Evolutionary conservation across 345 rosid species (phyloP), one percentile per base, ranked within the genome.

Genomic region (Barbarea vulgaris): DNA sequence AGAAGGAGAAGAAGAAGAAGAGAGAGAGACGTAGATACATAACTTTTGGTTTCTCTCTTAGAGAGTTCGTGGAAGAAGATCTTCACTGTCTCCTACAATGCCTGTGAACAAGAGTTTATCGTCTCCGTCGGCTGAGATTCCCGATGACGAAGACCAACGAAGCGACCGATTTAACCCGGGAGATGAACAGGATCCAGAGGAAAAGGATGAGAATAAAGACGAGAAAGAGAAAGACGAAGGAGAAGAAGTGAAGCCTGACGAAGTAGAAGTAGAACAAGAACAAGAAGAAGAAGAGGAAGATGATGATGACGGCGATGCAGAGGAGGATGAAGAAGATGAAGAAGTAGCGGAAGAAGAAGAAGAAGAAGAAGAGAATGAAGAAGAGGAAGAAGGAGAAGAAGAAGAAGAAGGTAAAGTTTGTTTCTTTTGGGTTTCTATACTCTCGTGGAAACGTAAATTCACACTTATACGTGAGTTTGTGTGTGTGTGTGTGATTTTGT

Each of bases 81-180:
- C 48, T 44, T 74, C 70, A 53, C 33, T 11, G 30, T 33, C 3
- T 66, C 9, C 24, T 37, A 68, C 79, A 90, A 92, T 92, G 97
- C 87, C 97, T 57, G 84, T 91, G 34, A 89, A 86, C 77, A 84
- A 85, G 78, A 85, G 85, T 56, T 69, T 75, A 56, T 39, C 83
- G 27, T 58, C 82, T 56, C 69, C 85, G 36, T 57, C 82, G 60
- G 69, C 85, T 34, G 93, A 85, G 64, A 85, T 81, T 81, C 81
- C 78, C 36, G 70, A 70, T 59, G 69, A 50, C 80, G 82, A 78
- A 57, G 67, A 50, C 28, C 86, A 60, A 59, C 84, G 64, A 17
- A 75, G 7, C 46, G 62, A 50, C 62, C 56, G 69, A 75, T 75
- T 75, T 28, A 34, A 24, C 28, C 69, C 73, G 1, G 54, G 50